A percentile compares a stretch with the other conserved stretches of the same genome.
Conservation (phyloP, 306 rosid genomes). For the Hippophae gyantsensis region DNA sequence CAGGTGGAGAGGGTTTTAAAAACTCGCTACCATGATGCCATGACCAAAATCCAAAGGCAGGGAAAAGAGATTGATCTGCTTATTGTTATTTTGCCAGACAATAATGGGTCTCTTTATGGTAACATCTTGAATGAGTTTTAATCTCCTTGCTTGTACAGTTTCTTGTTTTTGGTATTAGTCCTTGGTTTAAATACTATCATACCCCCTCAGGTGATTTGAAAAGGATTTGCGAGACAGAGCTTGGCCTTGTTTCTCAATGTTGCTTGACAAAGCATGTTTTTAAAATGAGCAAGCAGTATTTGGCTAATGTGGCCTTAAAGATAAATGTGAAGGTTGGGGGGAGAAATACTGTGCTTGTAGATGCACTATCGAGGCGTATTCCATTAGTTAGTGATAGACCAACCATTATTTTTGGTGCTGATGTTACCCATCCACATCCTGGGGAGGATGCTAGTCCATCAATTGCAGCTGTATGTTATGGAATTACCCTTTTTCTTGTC, state of each 20-base stretch:
- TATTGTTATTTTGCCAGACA: slow-evolving; percentile 64
- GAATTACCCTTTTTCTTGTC: not conserved
- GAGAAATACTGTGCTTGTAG: slow-evolving; percentile 43
- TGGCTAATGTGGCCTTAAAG: slow-evolving; percentile 70
- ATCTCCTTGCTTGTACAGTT: not conserved
- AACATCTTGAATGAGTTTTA: slow-evolving; percentile 1
- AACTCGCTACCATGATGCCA: slow-evolving; percentile 68
- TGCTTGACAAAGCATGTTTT: slow-evolving; percentile 33
- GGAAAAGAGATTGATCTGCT: slow-evolving; percentile 35
- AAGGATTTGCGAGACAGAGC: slow-evolving; percentile 65
- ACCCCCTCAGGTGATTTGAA: slow-evolving; percentile 43
- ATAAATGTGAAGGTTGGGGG: slow-evolving; percentile 95
- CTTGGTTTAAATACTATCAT: not conserved
- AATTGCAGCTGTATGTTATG: slow-evolving; percentile 63
- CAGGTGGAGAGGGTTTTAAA: slow-evolving; percentile 82
- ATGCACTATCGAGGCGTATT: slow-evolving; percentile 37
- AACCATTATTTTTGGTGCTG: slow-evolving; percentile 74
- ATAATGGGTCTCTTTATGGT: slow-evolving; percentile 45
- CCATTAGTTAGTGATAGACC: slow-evolving; percentile 47
- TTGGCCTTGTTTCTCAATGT: slow-evolving; percentile 81
- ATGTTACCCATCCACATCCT: slow-evolving; percentile 70
- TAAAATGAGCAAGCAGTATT: slow-evolving; percentile 35
- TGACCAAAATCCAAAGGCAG: slow-evolving; percentile 27
- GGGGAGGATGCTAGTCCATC: slow-evolving; percentile 65
- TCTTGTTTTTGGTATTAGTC: not conserved